Conservation (phyloP, 1,139 yeast genomes). For the Suhomyces taliae region DNA sequence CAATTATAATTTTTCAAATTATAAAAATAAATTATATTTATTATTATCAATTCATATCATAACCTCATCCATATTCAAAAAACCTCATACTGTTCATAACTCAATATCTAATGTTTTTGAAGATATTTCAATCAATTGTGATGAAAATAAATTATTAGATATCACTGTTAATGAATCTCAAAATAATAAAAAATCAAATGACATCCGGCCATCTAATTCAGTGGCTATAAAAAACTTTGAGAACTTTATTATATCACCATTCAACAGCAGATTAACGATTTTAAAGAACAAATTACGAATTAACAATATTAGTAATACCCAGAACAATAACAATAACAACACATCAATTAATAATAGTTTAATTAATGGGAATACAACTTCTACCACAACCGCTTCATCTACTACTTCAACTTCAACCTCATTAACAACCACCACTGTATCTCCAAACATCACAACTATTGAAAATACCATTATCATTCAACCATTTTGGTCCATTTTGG, state of each 20-base stretch:
- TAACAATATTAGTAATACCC: slow-evolving; percentile 5
- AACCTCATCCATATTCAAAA: slow-evolving; percentile 30
- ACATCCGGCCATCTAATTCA: slow-evolving; percentile 22
- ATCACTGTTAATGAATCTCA: slow-evolving; percentile 12
- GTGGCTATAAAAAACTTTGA: slow-evolving; percentile 59
- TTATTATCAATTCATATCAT: slow-evolving; percentile 45
- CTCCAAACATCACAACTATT: slow-evolving; percentile 29
- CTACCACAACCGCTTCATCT: slow-evolving; percentile 16
- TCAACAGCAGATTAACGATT: slow-evolving; percentile 26
- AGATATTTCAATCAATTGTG: slow-evolving; percentile 17
- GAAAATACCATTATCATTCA: slow-evolving; percentile 42
- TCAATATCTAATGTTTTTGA: slow-evolving; percentile 12
- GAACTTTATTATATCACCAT: slow-evolving; percentile 47
- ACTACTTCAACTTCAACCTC: slow-evolving; percentile 15
- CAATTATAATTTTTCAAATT: slow-evolving; percentile 17
- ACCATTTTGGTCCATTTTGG: slow-evolving; percentile 68
- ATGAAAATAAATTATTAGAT: slow-evolving; percentile 15
- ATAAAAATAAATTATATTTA: slow-evolving; percentile 33
- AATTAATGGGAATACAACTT: slow-evolving; percentile 8
- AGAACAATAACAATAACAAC: neutral
- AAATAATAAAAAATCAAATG: slow-evolving; percentile 26
- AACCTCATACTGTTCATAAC: slow-evolving; percentile 16
- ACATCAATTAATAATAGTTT: neutral
- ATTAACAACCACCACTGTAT: slow-evolving; percentile 14
- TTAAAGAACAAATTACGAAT: slow-evolving; percentile 12